Evolutionary conservation across 179 eudicot species (phyloP).

Genomic region (Spinacia oleracea): DNA sequence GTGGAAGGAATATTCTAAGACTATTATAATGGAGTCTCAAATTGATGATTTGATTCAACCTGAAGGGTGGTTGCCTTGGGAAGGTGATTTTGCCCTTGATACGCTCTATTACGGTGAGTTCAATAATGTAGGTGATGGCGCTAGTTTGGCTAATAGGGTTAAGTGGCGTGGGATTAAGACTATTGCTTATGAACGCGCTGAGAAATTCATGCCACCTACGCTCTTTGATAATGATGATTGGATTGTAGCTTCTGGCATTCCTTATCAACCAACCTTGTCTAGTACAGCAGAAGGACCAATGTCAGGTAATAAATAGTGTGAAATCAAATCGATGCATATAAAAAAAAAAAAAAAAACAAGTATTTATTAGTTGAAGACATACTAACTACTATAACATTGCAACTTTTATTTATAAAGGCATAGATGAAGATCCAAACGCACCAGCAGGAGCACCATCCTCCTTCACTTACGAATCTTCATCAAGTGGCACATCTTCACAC

Average conservation of each 20-base stretch:
- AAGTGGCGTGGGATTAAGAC: conserved; percentile 44
- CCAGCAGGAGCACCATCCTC: conserved; percentile 28
- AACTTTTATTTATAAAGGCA: conserved; percentile 15
- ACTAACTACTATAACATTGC: neutral
- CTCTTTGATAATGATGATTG: conserved; percentile 37
- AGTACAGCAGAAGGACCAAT: conserved; percentile 6
- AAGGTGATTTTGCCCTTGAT: conserved; percentile 32
- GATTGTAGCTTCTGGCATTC: conserved; percentile 37
- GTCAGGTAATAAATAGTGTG: conserved; percentile 29
- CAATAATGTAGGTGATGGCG: conserved; percentile 35
- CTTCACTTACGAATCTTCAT: neutral
- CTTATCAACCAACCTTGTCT: conserved; percentile 35
- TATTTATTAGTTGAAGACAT: too few species aligned
- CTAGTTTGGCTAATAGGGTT: conserved; percentile 26
- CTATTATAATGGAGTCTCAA: conserved; percentile 41
- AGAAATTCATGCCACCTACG: conserved; percentile 34
- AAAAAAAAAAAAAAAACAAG: too few species aligned
- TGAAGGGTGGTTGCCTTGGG: conserved; percentile 51
- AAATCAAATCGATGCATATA: too few species aligned
- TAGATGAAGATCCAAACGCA: conserved; percentile 32
- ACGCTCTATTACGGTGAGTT: conserved; percentile 44
- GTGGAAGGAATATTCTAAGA: conserved; percentile 46
- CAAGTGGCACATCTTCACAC: neutral
- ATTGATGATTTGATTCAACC: conserved; percentile 42
- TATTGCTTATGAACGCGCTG: conserved; percentile 30